Conservation (phyloP, 495 filamentous ascomycete genomes). For the Cercophora newfieldiana region DNA sequence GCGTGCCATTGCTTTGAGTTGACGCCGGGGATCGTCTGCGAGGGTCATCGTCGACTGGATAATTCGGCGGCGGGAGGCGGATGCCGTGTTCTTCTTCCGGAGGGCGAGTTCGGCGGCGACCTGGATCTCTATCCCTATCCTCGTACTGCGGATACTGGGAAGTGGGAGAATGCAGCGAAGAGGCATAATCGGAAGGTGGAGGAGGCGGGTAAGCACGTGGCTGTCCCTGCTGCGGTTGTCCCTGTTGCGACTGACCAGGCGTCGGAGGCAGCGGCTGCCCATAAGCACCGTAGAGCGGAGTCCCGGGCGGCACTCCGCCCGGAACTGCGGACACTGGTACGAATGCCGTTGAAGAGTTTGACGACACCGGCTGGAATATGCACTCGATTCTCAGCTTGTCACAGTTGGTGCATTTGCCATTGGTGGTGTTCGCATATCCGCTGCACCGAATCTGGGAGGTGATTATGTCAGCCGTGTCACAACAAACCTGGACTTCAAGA, state of each 20-base stretch:
- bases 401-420: constrained; percentile 53
- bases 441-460: constrained; percentile 52
- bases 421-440: constrained; percentile 50
- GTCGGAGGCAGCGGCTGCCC: constrained; percentile 45
- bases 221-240: constrained; percentile 14
- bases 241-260: constrained; percentile 15
- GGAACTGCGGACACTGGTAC: constrained; percentile 50
- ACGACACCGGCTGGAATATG: constrained; percentile 52
- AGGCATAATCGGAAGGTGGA: constrained; percentile 27
- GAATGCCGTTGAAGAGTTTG: constrained; percentile 48
- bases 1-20: constrained; percentile 42
- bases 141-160: constrained; percentile 42
- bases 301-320: constrained; percentile 50
- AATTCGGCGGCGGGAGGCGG: constrained; percentile 48
- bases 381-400: constrained; percentile 53
- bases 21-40: constrained; percentile 49
- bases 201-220: constrained; percentile 18
- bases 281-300: constrained; percentile 50
- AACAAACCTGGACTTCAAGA: neutral
- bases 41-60: constrained; percentile 44
- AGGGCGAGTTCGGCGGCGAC: constrained; percentile 37
- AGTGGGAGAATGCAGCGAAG: constrained; percentile 33
- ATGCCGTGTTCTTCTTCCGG: constrained; percentile 43
- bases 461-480: neutral
- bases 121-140: constrained; percentile 33